A percentile compares a stretch with the other conserved stretches of the same genome.
Conservation (phyloP, 176 grass and related monocot genomes). For the Eragrostis nindensis region DNA sequence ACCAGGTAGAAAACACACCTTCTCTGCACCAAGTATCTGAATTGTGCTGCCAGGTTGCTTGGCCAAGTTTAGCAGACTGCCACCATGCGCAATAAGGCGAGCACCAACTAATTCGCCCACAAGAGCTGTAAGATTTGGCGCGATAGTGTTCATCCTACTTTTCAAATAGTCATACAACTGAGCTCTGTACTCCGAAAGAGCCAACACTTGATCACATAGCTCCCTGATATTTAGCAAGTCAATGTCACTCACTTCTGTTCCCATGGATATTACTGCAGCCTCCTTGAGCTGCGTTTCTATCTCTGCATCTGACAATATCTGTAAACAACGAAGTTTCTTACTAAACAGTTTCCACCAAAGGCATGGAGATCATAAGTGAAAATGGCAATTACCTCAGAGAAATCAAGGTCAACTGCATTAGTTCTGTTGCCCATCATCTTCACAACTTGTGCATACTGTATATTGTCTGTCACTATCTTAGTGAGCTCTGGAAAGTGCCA, state of each 20-base stretch:
- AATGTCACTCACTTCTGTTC: constrained; percentile 88
- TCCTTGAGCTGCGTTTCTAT: constrained; percentile 84
- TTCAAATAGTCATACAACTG: constrained; percentile 83
- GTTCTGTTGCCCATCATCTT: constrained; percentile 78
- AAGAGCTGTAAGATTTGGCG: constrained; percentile 90
- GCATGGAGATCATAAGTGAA: neutral
- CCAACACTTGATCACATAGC: constrained; percentile 86
- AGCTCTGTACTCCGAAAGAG: constrained; percentile 92
- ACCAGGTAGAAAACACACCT: constrained; percentile 63
- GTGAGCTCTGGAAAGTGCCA: constrained; percentile 97
- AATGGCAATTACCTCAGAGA: constrained; percentile 68
- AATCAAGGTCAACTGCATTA: constrained; percentile 79
- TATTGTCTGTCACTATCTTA: constrained; percentile 93
- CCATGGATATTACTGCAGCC: constrained; percentile 90
- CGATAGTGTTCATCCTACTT: constrained; percentile 92
- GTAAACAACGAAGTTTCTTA: constrained; percentile 34
- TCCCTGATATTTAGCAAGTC: constrained; percentile 85
- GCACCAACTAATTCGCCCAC: constrained; percentile 94
- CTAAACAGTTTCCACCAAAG: neutral
- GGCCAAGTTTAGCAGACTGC: constrained; percentile 86
- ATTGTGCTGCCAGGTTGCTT: constrained; percentile 96
- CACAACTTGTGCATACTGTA: constrained; percentile 81
- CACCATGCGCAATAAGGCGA: constrained; percentile 91
- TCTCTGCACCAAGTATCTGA: constrained; percentile 96
- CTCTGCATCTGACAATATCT: constrained; percentile 82